Percentiles rank a stretch among this genome's conserved stretches.
Conservation (phyloP, 2,329 filamentous ascomycete genomes). For the Arthrobotrys conoides region DNA sequence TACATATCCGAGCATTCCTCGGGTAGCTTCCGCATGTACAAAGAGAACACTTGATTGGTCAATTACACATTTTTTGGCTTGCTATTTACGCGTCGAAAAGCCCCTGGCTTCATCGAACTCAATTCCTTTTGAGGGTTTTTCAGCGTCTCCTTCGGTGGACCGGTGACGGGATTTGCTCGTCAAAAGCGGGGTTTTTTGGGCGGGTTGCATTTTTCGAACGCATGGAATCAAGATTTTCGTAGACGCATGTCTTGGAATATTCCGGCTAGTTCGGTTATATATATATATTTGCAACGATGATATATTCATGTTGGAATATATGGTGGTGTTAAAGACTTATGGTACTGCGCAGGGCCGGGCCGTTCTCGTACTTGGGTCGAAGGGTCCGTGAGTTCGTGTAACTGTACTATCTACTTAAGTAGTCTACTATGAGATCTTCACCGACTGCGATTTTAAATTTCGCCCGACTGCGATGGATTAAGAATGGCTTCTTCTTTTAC, state of each 20-base stretch:
- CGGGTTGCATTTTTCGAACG: too few relatives aligned
- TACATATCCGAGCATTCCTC: constrained; percentile 26
- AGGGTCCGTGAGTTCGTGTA: neutral
- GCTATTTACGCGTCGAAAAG: neutral
- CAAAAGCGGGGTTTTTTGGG: constrained; percentile 1
- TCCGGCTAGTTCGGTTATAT: neutral
- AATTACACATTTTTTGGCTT: neutral
- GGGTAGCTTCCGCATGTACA: neutral
- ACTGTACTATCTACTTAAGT: neutral
- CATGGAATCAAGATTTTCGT: neutral
- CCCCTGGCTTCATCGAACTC: too few relatives aligned
- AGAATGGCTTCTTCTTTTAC: too few relatives aligned
- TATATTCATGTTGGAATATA: neutral
- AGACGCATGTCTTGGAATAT: neutral
- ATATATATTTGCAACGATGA: too few relatives aligned
- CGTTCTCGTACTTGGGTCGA: too few relatives aligned
- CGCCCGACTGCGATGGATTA: neutral
- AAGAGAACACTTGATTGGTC: neutral
- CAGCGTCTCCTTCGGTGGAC: neutral
- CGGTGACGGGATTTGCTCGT: neutral
- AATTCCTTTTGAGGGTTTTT: neutral
- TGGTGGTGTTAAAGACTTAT: too few relatives aligned
- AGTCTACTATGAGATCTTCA: neutral
- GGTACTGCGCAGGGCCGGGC: too few relatives aligned
- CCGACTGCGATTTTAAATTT: neutral